Evolutionary conservation across 805 yeast species (phyloP).

Genomic region (Naumovozyma castellii): DNA sequence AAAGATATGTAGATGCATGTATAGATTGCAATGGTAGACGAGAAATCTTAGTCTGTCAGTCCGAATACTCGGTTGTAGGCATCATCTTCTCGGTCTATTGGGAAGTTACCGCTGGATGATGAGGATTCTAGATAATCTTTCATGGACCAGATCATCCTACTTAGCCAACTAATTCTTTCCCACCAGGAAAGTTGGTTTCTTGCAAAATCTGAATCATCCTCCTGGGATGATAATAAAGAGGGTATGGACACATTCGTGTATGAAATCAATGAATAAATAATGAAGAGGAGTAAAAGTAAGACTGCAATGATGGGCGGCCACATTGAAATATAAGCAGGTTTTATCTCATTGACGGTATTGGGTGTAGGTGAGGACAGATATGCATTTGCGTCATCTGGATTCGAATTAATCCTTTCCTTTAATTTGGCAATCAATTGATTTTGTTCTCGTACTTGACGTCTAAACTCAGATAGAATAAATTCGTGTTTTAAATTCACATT

Average conservation of each 20-base stretch:
- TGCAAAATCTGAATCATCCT: neutral
- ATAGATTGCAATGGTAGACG: neutral
- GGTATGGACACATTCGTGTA: neutral
- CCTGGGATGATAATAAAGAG: too few species aligned
- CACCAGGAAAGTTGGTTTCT: conserved; percentile 13
- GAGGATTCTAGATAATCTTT: conserved; percentile 6
- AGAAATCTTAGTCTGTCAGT: conserved; percentile 1
- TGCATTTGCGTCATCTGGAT: neutral
- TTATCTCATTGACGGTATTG: too few species aligned
- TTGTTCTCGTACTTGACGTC: conserved; percentile 24
- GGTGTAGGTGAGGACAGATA: too few species aligned
- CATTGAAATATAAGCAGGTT: too few species aligned
- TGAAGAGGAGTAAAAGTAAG: too few species aligned
- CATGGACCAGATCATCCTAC: conserved; percentile 16
- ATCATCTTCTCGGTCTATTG: conserved; percentile 3
- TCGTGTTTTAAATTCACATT: conserved; percentile 16
- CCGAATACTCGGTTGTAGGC: conserved; percentile 21
- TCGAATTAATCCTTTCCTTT: conserved; percentile 9
- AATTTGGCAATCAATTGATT: conserved; percentile 16
- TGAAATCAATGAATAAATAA: neutral
- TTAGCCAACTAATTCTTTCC: conserved; percentile 11
- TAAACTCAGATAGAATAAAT: conserved; percentile 24
- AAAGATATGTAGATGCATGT: too few species aligned
- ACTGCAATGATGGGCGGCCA: too few species aligned
- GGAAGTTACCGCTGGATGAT: conserved; percentile 1